Evolutionary conservation across 2,329 filamentous ascomycete genomes (phyloP).

Genomic region (Colletotrichum cuscutae): DNA sequence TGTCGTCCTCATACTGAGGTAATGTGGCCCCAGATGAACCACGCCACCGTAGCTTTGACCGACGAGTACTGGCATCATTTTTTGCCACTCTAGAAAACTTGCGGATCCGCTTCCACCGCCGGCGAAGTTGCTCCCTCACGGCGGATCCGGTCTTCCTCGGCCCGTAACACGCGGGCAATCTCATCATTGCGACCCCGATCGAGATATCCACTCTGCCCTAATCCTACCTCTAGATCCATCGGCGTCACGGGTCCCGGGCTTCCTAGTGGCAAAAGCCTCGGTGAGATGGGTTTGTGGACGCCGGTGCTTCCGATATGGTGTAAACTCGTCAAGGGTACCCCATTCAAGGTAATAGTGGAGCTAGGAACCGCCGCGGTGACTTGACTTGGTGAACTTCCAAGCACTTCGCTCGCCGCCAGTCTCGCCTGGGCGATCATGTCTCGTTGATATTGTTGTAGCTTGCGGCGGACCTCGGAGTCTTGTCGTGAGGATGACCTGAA

Average conservation of each 20-base stretch:
- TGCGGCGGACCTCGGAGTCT: conserved; percentile 60
- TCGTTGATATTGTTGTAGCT: conserved; percentile 67
- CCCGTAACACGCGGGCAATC: conserved; percentile 33
- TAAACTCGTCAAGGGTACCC: conserved; percentile 48
- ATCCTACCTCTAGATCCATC: conserved; percentile 60
- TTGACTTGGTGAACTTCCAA: conserved; percentile 41
- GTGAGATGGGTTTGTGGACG: conserved; percentile 59
- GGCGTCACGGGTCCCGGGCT: conserved; percentile 71
- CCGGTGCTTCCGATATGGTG: conserved; percentile 49
- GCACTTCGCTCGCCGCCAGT: conserved; percentile 51
- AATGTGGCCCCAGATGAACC: background rate
- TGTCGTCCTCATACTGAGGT: background rate
- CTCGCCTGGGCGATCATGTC: conserved; percentile 70
- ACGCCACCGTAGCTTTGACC: background rate
- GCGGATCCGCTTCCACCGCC: conserved; percentile 44
- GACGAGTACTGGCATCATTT: background rate
- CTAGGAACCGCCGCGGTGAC: conserved; percentile 39
- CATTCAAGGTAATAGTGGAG: conserved; percentile 46
- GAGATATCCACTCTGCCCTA: conserved; percentile 50
- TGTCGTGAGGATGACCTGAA: conserved; percentile 45
- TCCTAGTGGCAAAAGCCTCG: conserved; percentile 62
- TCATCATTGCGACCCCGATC: conserved; percentile 42
- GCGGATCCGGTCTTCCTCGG: conserved; percentile 45
- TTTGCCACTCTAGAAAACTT: conserved; percentile 39
- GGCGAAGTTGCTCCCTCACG: conserved; percentile 46